These are phyloP conservation scores for Crithidia expoeki DNA, from an alignment of 208 protist genomes.

Conservation along the genomic window DNA sequence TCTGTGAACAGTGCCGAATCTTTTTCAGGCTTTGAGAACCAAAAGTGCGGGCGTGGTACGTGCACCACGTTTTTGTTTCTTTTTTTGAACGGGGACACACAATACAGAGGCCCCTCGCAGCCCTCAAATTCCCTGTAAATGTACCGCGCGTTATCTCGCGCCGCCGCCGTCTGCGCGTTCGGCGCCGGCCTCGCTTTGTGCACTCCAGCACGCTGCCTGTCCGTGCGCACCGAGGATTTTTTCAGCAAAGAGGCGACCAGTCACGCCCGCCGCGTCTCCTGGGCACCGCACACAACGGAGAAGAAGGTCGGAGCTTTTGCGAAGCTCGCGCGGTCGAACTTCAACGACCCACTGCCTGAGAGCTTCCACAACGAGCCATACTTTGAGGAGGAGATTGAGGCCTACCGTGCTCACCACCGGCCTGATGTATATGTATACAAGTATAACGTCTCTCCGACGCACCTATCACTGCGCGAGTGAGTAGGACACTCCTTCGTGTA, in stretches of 20 bases:
- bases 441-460: conserved; percentile 88
- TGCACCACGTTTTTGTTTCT: no score
- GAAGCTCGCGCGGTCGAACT: conserved; percentile 90
- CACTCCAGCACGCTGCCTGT: conserved; percentile 40
- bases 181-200: neutral
- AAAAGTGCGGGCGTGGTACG: no score
- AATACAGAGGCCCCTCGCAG: no score
- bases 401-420: conserved; percentile 78
- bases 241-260: conserved; percentile 90
- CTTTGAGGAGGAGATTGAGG: conserved; percentile 88
- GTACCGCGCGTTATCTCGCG: neutral
- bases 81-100: no score
- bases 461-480: conserved; percentile 83
- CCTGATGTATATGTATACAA: conserved; percentile 91
- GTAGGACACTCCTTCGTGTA: neutral
- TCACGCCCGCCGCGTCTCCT: conserved; percentile 88
- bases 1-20: no score
- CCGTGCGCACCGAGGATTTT: conserved; percentile 88
- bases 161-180: neutral
- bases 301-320: conserved; percentile 89
- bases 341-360: conserved; percentile 74
- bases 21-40: no score
- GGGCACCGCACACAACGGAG: conserved; percentile 91
- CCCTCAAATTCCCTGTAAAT: no score
- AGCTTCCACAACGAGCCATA: conserved; percentile 82